phyloP scores from a whole-genome alignment of 2,329 filamentous ascomycete genomes.

The Monilinia laxa region DNA sequence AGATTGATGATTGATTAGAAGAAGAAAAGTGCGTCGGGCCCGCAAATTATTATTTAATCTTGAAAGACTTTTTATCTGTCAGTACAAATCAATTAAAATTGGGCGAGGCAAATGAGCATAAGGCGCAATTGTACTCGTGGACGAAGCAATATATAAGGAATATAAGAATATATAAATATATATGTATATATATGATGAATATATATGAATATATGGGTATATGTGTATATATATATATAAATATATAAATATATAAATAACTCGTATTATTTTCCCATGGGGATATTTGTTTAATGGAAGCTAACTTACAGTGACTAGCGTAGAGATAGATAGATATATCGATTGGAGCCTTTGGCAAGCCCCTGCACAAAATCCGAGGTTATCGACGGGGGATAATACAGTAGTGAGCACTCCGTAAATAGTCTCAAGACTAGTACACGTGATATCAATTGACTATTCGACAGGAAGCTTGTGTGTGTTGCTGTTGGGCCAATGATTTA shows the following conservation, averaged over 20 bases:
- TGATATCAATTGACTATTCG: constrained; percentile 3
- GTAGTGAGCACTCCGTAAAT: background rate
- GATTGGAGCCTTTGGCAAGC: constrained; percentile 27
- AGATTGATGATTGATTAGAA: constrained; percentile 6
- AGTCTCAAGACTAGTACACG: background rate
- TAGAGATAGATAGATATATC: constrained; percentile 22
- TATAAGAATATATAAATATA: background rate
- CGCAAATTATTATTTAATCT: constrained; percentile 21
- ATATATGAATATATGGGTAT: too few relatives aligned
- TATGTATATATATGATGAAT: background rate
- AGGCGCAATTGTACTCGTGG: constrained; percentile 12
- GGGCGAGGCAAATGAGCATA: constrained; percentile 10
- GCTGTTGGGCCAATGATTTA: background rate
- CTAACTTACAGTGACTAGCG: constrained; percentile 35
- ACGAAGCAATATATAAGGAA: background rate
- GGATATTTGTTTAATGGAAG: constrained; percentile 23
- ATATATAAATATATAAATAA: too few relatives aligned
- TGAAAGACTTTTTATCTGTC: constrained; percentile 17
- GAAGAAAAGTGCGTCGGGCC: constrained; percentile 11
- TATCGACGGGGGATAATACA: constrained; percentile 7
- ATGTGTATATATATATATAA: background rate
- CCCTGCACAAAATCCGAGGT: constrained; percentile 14
- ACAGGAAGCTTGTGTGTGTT: background rate
- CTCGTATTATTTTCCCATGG: background rate
- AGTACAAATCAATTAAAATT: constrained; percentile 15